phyloP scores from a whole-genome alignment of 225 moss, liverwort and hornwort genomes.

The Sphagnum contortum region DNA sequence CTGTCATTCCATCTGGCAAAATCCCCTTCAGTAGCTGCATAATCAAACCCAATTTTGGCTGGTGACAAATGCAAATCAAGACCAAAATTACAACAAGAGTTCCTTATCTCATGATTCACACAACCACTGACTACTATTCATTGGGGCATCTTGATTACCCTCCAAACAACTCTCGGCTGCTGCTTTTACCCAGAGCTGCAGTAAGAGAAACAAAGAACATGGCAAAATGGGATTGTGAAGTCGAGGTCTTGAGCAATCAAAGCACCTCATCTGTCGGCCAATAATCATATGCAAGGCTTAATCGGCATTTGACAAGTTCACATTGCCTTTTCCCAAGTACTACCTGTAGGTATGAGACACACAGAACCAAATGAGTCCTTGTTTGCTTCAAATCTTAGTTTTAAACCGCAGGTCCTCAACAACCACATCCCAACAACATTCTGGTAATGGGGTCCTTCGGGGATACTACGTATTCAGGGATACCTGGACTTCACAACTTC shows the following conservation, averaged over 20 bases:
- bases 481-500: too few relatives aligned
- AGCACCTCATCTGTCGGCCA: slow-evolving; percentile 90
- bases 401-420: too few relatives aligned
- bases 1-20: slow-evolving; percentile 50
- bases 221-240: too few relatives aligned
- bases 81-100: not conserved
- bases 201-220: not conserved
- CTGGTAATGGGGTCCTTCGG: too few relatives aligned
- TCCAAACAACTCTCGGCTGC: too few relatives aligned
- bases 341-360: slow-evolving; percentile 13
- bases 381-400: too few relatives aligned
- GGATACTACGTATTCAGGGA: too few relatives aligned
- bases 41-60: not conserved
- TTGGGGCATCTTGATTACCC: too few relatives aligned
- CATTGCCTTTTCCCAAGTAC: slow-evolving; percentile 23
- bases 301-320: slow-evolving; percentile 60
- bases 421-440: too few relatives aligned
- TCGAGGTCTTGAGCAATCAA: not conserved
- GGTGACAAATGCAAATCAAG: not conserved
- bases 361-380: too few relatives aligned
- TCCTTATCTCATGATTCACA: not conserved
- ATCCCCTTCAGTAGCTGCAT: slow-evolving; percentile 65
- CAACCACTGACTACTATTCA: not conserved
- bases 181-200: not conserved
- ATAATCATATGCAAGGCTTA: slow-evolving; percentile 74